Evolutionary conservation across 306 rosid genomes (phyloP), one percentile per base, ranked within the genome.

Genomic region (Parietaria judaica): DNA sequence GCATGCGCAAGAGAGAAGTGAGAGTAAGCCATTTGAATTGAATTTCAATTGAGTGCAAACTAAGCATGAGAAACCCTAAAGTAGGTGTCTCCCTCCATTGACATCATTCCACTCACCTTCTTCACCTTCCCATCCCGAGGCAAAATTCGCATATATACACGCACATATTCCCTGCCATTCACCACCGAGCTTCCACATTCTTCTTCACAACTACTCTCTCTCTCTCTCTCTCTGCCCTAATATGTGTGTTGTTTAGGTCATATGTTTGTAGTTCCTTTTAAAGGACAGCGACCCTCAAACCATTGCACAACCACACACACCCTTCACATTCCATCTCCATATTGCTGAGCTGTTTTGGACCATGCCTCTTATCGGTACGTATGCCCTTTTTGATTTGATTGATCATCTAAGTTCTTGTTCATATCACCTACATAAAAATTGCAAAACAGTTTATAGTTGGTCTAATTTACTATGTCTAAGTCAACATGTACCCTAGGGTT

Each of bases 31-130:
- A 49, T 49, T 10, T 49, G 14, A 49, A 14, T 9, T 10, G 3
- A 3, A 73, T 74, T 79, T 67, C 73, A 71, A 79, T 89, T 91
- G 96, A 91, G 98, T 91, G 70, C 66, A 91, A 85, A 81, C 80
- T 76, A 87, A 85, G 96, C 96, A 91, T 87, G 94, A 71, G 56
- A 81, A 87, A 81, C 86, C 92, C 97, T 91, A 91, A 91, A 88
- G 95, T 80, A 74, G 81, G 87, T 68, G 78, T 73, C 39, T 81
- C 85, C 82, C 87, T 82, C 96, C 65, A 72, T 87, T 77, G 77
- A 78, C 85, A 92, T 92, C 98, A 92, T 88, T 92, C 83, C 95
- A 81, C 95, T 92, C 96, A 91, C 98, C 89, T 78, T 77, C 95
- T 88, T 83, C 85, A 65, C 59, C 54, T 55, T 83, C 86, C 70